phyloP scores from a whole-genome alignment of 306 rosid species.

The Boehmeria nivea region DNA sequence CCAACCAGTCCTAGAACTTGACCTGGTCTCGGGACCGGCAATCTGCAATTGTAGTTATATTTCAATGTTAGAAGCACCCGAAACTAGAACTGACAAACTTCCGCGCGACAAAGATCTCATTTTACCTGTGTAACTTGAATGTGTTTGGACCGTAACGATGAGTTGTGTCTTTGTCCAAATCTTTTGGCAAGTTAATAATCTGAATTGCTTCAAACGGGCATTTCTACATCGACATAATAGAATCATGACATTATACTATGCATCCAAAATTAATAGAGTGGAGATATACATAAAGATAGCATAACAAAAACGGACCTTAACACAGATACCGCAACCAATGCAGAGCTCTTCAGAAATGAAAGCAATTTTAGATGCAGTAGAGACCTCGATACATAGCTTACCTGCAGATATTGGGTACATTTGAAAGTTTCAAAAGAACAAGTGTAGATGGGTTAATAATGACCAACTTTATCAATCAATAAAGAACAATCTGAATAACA shows the following conservation, averaged over 20 bases:
- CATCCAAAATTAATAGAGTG: too few relatives aligned
- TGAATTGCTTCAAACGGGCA: conserved; percentile 97
- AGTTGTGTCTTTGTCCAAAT: conserved; percentile 84
- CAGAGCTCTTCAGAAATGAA: conserved; percentile 92
- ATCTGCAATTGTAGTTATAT: conserved; percentile 35
- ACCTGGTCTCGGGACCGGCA: conserved; percentile 96
- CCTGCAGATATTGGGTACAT: too few relatives aligned
- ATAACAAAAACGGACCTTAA: conserved; percentile 46
- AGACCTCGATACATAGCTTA: conserved; percentile 83
- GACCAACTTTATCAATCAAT: too few relatives aligned
- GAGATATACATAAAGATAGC: background rate
- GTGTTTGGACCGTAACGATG: conserved; percentile 95
- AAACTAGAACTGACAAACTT: too few relatives aligned
- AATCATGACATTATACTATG: conserved; percentile 6
- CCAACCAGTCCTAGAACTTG: conserved; percentile 98
- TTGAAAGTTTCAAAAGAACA: too few relatives aligned
- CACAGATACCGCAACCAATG: conserved; percentile 98
- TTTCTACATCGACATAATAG: conserved; percentile 45
- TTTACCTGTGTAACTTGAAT: conserved; percentile 92
- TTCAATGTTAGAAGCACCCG: too few relatives aligned
- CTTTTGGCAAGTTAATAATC: conserved; percentile 90
- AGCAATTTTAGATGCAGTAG: conserved; percentile 76
- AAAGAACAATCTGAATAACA: too few relatives aligned
- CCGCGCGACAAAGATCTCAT: too few relatives aligned
- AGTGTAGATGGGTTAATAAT: too few relatives aligned